phyloP scores from a whole-genome alignment of 768 basidiomycete species.

The Sarcodon sp. region DNA sequence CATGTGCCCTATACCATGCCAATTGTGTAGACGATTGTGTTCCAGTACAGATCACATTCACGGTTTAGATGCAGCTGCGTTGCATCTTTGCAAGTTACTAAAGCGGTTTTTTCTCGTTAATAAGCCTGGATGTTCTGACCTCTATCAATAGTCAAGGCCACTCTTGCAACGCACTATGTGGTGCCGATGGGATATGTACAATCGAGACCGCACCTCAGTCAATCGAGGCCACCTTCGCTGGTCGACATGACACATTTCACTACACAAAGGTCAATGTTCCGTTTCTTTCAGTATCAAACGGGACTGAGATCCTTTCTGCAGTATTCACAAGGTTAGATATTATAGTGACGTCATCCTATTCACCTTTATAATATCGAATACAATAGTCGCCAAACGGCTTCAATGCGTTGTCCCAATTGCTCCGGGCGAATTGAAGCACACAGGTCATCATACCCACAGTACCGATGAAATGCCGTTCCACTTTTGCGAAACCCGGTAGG shows the following conservation, averaged over 20 bases:
- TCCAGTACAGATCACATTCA: conserved; percentile 37
- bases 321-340: conserved; percentile 38
- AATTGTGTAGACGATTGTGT: conserved; percentile 44
- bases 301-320: conserved; percentile 9
- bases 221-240: conserved; percentile 49
- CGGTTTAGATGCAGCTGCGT: conserved; percentile 21
- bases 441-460: conserved; percentile 36
- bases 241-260: conserved; percentile 45
- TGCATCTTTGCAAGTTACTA: conserved; percentile 48
- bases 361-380: neutral
- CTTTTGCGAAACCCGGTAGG: conserved; percentile 37
- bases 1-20: conserved; percentile 40
- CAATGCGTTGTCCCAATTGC: conserved; percentile 35
- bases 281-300: neutral
- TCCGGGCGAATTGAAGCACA: conserved; percentile 26
- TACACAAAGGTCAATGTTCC: conserved; percentile 40
- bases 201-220: conserved; percentile 47
- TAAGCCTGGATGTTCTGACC: neutral
- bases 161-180: conserved; percentile 28
- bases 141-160: conserved; percentile 32
- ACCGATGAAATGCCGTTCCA: conserved; percentile 32
- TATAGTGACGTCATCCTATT: neutral
- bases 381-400: conserved; percentile 33
- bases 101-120: neutral
- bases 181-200: conserved; percentile 36